Base-by-base conservation (phyloP, 495 filamentous ascomycete species). In the Penicillium soppii region DNA sequence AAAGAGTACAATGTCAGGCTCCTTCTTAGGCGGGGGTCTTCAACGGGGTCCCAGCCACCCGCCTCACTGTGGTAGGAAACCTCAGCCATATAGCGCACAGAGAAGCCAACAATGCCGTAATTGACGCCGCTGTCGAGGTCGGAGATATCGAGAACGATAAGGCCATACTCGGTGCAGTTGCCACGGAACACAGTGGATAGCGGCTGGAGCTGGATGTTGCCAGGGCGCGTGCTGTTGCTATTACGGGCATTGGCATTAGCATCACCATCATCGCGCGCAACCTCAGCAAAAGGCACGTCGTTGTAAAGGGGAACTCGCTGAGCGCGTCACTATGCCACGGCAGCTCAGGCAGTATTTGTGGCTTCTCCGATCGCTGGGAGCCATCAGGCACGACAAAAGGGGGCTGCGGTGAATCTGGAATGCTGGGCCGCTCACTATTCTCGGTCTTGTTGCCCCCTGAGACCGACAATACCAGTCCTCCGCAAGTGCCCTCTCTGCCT, bases 141-240 rank as follows among this genome's bases (percentile, higher is more conserved):
- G 22, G 56, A 58, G 26, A 54, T 58, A 15, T 58, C 56, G 20
- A 58, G 46, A 42, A 58, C 21, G 10, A 58, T 37, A 13, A 58
- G 56, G 27, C 56, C 56, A 32, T 44, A 44, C 26, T 44, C 42
- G 10, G 17, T 43, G 51, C 56, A 58, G 51, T 58, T 51, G 16
- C 17, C 56, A 5, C 51, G 56, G 39, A 58, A 58, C 29, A 54
- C 16, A 16, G 56, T 58, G 8, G 50, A 51, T 43, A 58, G 46
- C 17, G 56, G 56, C 46, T 54, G 51, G 25, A 58, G 21, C 55
- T 58, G 50, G 32, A 58, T 25, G 45, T 58, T 50, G 23, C 55
- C 39, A 19, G 47, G 27, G 33, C 56, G 50, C n/a, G 41, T 35
- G 15, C 27, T 26, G 23, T 9, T 29, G 23, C 38, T 13, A 25